Conservation (phyloP, 805 yeast genomes). For the Cyberlindnera maclurae region DNA sequence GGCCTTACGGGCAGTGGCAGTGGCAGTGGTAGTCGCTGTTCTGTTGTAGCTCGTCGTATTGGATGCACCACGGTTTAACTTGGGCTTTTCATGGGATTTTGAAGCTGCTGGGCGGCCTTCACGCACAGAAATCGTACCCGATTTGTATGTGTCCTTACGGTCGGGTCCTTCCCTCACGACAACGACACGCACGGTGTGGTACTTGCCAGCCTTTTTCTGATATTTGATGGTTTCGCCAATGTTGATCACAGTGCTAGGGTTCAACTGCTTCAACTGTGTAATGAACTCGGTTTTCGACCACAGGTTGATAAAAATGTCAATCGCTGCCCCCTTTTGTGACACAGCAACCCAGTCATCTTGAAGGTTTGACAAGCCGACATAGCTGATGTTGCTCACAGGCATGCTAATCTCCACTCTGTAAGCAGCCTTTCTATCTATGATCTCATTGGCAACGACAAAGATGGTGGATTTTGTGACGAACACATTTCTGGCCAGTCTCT, state of each 20-base stretch:
- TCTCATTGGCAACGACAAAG: conserved; percentile 65
- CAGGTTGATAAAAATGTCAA: conserved; percentile 77
- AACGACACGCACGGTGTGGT: conserved; percentile 65
- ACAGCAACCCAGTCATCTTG: conserved; percentile 92
- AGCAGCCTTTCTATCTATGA: conserved; percentile 53
- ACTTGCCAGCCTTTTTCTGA: conserved; percentile 84
- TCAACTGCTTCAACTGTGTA: conserved; percentile 60
- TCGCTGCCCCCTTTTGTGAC: conserved; percentile 31
- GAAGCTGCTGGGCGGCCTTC: conserved; percentile 73
- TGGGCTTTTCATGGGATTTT: conserved; percentile 68
- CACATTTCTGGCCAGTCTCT: conserved; percentile 64
- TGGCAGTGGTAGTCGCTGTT: conserved; percentile 1
- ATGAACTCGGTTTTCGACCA: conserved; percentile 85
- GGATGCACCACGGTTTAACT: conserved; percentile 31
- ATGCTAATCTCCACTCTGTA: conserved; percentile 60
- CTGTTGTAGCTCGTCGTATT: conserved; percentile 3
- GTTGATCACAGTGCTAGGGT: conserved; percentile 49
- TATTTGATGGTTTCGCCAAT: conserved; percentile 72
- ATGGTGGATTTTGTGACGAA: conserved; percentile 58
- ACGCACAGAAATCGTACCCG: conserved; percentile 76
- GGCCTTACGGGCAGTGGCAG: conserved; percentile 15
- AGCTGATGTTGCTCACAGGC: conserved; percentile 50
- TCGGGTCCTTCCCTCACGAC: conserved; percentile 56
- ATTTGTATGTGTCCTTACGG: conserved; percentile 72
- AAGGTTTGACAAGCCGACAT: conserved; percentile 60